Base-by-base conservation (phyloP, 1,139 yeast genomes). In the Arxiozyma telluris region DNA sequence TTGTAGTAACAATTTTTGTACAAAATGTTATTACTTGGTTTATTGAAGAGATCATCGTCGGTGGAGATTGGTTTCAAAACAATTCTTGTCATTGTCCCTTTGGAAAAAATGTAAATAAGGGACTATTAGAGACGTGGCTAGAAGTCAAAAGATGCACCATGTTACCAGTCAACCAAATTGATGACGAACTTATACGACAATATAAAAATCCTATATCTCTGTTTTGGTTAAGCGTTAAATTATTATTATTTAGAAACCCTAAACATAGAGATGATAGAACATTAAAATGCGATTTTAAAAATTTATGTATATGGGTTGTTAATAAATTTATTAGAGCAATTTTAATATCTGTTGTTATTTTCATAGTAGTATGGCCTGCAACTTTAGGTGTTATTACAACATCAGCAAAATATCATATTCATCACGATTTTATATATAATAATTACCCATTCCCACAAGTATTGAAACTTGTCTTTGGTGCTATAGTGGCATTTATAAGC, bases 321-420 rank as follows among this genome's bases (percentile, higher is more conserved):
- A 51, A 57, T 30, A 61, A 60, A 54, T 49, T 57, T n/a, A 44
- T 57, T 9, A 54, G 64, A 38, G 57, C 58, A n/a, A 47, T 61
- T 49, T 47, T 60, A 15, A 52, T 56, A 6, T 58, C 59, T 11
- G 53, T 57, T 1, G 46, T 53, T 18, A 47, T 59, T 8, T 63
- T 61, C 52, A 27, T 58, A 27, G 51, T 59, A 21, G 56, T 61
- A 20, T 63, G 66, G 66, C 66, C 66, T 7, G 58, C 60, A 1
- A 59, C 64, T 7, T 60, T 63, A 63, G 66, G 65, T 21, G 58
- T 63, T 23, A 44, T 62, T 53, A 63, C 63, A 0, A 61, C 64
- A 20, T 56, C 57, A 18, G 65, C 65, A 17, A 54, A 56, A 7
- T 50, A 39, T 21, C 50, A 53, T 23, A 55, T 57, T 11, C 47